Conservation (phyloP, 1,284 basidiomycete genomes). For the Papiliotrema laurentii region DNA sequence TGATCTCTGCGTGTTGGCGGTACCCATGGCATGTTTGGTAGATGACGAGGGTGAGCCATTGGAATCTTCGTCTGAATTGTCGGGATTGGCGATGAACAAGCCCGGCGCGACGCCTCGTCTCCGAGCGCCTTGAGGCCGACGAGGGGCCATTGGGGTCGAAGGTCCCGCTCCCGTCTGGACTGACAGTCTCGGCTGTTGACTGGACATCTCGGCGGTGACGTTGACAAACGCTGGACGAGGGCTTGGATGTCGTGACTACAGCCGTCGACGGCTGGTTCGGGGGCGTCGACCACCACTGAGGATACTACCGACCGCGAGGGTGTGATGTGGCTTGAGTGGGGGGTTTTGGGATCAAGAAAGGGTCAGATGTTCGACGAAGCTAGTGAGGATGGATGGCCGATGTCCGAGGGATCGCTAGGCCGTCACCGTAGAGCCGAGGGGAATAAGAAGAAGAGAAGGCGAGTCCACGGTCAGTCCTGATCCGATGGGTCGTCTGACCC, state of each 20-base stretch:
- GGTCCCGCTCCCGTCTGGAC: slow-evolving; percentile 2
- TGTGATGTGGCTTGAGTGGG: no score
- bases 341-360: no score
- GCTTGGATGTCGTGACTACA: not conserved
- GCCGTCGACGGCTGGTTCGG: no score
- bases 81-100: slow-evolving; percentile 40
- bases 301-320: no score
- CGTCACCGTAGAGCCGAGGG: no score
- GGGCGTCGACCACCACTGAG: no score
- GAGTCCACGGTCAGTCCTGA: no score
- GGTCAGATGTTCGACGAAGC: no score
- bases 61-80: slow-evolving; percentile 41
- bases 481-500: no score
- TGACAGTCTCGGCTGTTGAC: slow-evolving; percentile 1
- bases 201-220: not conserved
- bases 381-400: no score
- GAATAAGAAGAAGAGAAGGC: no score
- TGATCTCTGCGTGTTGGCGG: not conserved
- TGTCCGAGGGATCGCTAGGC: no score
- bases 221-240: not conserved
- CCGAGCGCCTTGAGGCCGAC: slow-evolving; percentile 34
- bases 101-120: slow-evolving; percentile 22
- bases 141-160: slow-evolving; percentile 3
- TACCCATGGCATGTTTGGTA: not conserved
- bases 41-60: slow-evolving; percentile 12